These are phyloP conservation scores for Rhodosporidiobolus odoratus DNA, from an alignment of 768 basidiomycete species.

Conservation along the genomic window DNA sequence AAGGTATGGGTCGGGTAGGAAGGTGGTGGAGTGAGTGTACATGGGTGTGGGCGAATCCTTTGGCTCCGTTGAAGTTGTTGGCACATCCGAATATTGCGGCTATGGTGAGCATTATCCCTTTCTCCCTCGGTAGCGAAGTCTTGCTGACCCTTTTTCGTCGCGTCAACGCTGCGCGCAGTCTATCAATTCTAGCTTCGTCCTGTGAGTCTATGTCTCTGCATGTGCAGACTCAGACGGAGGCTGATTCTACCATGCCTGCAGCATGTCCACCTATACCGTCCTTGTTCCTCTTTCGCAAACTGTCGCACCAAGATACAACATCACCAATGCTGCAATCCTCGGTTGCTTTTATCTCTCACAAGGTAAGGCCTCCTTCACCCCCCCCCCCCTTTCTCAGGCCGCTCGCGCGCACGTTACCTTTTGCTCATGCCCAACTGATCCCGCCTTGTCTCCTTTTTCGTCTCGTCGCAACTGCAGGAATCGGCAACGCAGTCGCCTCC, in stretches of 20 bases:
- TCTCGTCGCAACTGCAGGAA: background rate
- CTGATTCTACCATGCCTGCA: too few species aligned
- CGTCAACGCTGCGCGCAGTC: background rate
- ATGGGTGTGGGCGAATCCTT: slow-evolving; percentile 20
- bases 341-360: slow-evolving; percentile 46
- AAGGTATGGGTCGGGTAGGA: background rate
- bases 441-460: background rate
- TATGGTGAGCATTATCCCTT: slow-evolving; percentile 5
- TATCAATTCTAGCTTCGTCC: slow-evolving; percentile 4
- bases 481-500: slow-evolving; percentile 46
- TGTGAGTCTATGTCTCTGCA: background rate
- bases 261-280: slow-evolving; percentile 19
- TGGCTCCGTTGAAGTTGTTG: slow-evolving; percentile 10
- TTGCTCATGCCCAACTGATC: background rate
- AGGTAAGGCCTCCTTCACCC: slow-evolving; percentile 37
- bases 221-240: too few species aligned
- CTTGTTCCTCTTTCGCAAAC: slow-evolving; percentile 33
- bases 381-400: background rate
- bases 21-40: background rate
- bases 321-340: slow-evolving; percentile 46
- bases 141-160: background rate
- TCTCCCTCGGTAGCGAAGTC: too few species aligned
- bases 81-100: slow-evolving; percentile 11
- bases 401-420: background rate
- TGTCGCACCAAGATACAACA: slow-evolving; percentile 43